Percentiles rank a stretch among this genome's conserved stretches.
Conservation (phyloP, 129 eudicot species). For the Flaveria brownii region DNA sequence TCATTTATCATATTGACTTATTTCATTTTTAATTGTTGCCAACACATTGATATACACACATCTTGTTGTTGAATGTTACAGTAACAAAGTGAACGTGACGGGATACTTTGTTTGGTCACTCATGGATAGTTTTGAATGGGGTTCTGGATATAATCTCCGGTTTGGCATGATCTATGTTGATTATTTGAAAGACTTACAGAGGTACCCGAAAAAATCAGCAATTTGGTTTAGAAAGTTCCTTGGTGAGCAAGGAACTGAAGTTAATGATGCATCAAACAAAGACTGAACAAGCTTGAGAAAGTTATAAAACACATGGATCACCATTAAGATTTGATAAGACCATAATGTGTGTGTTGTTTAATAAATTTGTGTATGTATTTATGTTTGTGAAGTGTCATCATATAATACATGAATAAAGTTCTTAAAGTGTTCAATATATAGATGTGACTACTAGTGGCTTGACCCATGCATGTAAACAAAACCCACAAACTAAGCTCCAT, state of each 20-base stretch:
- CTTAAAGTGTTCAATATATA: not conserved
- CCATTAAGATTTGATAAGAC: not conserved
- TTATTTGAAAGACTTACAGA: constrained; percentile 31
- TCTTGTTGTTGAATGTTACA: constrained; percentile 11
- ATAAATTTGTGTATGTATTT: constrained; percentile 1
- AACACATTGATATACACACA: not conserved
- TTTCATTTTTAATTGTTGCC: not conserved
- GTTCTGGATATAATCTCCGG: constrained; percentile 37
- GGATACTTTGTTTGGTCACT: constrained; percentile 60
- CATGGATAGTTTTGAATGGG: constrained; percentile 63
- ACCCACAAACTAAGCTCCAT: too few relatives aligned
- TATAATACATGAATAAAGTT: not conserved
- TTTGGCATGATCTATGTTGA: constrained; percentile 57
- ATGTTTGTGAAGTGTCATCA: not conserved
- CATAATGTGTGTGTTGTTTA: not conserved
- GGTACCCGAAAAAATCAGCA: constrained; percentile 58
- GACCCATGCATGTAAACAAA: too few relatives aligned
- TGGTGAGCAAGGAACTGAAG: not conserved
- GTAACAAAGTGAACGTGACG: constrained; percentile 23
- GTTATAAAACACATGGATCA: not conserved
- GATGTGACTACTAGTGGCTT: too few relatives aligned
- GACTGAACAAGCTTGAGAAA: constrained; percentile 9
- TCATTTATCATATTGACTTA: not conserved
- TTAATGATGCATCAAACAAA: not conserved
- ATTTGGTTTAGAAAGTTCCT: constrained; percentile 49